Evolutionary conservation across 2,329 filamentous ascomycete species (phyloP).

Genomic region (Colletotrichum simmondsii): DNA sequence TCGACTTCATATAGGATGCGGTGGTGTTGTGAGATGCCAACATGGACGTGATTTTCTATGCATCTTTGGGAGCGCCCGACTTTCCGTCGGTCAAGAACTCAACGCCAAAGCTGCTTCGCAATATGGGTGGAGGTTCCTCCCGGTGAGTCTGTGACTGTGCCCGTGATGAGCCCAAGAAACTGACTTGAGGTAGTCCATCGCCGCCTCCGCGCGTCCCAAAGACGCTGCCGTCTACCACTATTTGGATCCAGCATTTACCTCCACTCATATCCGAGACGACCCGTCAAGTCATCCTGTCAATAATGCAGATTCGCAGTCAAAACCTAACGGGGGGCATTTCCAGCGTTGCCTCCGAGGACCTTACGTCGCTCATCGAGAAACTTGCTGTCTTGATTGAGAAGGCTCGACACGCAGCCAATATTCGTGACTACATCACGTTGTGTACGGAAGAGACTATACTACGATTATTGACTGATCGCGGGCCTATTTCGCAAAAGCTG

Average conservation of each 20-base stretch:
- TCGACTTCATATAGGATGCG: neutral
- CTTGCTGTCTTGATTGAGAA: slow-evolving; percentile 2
- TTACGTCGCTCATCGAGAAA: neutral
- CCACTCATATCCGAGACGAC: slow-evolving; percentile 30
- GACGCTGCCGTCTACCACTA: slow-evolving; percentile 26
- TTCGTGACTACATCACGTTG: slow-evolving; percentile 34
- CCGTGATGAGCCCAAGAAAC: neutral
- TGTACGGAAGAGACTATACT: slow-evolving; percentile 22
- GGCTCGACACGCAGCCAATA: slow-evolving; percentile 21
- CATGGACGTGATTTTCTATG: neutral
- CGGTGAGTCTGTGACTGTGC: slow-evolving; percentile 2
- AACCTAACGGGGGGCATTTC: slow-evolving; percentile 16
- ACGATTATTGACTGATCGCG: slow-evolving; percentile 8
- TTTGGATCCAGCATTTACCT: slow-evolving; percentile 32
- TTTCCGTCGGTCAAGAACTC: neutral
- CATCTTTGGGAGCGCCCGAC: slow-evolving; percentile 6
- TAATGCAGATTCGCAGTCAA: slow-evolving; percentile 17
- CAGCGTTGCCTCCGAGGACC: neutral
- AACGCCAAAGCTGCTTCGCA: neutral
- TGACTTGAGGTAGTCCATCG: slow-evolving; percentile 10
- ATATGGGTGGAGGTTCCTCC: slow-evolving; percentile 25
- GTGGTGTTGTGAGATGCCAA: neutral
- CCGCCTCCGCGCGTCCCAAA: slow-evolving; percentile 28
- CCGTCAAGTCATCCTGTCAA: slow-evolving; percentile 24
- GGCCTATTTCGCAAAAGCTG: neutral